Evolutionary conservation across 108 stramenopile species (phyloP).

Genomic region (Conticribra guillardii): DNA sequence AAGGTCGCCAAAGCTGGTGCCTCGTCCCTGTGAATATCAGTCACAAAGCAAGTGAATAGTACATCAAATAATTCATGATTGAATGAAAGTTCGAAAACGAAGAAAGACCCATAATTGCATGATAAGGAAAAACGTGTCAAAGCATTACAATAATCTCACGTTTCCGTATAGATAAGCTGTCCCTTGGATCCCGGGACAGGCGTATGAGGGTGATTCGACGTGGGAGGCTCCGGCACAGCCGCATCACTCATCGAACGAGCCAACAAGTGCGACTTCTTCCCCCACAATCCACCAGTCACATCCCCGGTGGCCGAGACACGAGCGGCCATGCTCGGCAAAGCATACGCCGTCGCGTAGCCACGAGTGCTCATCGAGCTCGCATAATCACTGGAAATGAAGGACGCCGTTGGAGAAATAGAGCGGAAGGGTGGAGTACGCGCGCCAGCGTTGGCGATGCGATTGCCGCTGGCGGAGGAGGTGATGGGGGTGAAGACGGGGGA

Average conservation of each 20-base stretch:
- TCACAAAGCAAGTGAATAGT: too few relatives aligned
- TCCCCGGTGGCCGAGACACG: neutral
- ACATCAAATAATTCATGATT: too few relatives aligned
- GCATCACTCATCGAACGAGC: conserved; percentile 47
- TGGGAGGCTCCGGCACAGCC: conserved; percentile 62
- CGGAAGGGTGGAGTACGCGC: conserved; percentile 21
- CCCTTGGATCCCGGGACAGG: conserved; percentile 70
- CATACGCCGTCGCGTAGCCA: conserved; percentile 13
- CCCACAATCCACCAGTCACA: neutral
- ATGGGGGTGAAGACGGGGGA: conserved; percentile 30
- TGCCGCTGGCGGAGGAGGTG: neutral
- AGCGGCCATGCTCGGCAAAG: conserved; percentile 1
- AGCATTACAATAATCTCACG: too few relatives aligned
- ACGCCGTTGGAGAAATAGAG: conserved; percentile 21
- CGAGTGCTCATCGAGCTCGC: conserved; percentile 8
- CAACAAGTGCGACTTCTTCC: conserved; percentile 20
- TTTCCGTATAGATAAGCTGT: conserved; percentile 90
- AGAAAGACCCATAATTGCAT: neutral
- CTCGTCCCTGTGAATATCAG: conserved; percentile 70
- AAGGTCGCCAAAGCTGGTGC: conserved; percentile 94
- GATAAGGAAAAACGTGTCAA: too few relatives aligned
- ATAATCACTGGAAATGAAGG: conserved; percentile 11
- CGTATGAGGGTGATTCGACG: conserved; percentile 78
- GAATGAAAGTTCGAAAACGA: neutral
- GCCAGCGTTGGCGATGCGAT: neutral